Evolutionary conservation across 495 filamentous ascomycete genomes (phyloP), one percentile per base, ranked within the genome.

Genomic region (Articulospora tetracladia): DNA sequence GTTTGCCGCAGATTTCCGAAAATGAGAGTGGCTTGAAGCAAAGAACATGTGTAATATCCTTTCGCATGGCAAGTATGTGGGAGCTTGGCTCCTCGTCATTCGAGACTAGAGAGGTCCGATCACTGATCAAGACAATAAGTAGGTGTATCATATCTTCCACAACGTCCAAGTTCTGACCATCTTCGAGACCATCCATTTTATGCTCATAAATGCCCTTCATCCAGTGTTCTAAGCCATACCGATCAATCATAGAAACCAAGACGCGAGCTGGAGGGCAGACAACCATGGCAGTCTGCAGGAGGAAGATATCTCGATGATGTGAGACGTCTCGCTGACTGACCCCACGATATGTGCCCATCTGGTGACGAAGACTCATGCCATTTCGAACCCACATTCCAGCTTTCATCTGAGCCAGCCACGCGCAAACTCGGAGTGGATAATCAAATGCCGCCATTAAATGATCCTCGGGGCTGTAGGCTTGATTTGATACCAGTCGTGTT

Each of bases 321-420:
- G 91, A 89, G 53, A 97, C 87, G 74, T 98, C 93, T 59, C 94
- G 82, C 63, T 92, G 88, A 1, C 83, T 81, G 36, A 97, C 90
- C 44, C 90, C 91, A 49, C 91, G 86, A 67, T 98, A 98, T 13
- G 92, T 93, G 17, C 89, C 87, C 73, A 92, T 92, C 70, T 99
- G 94, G 70, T 99, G 94, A 15, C 91, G 86, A 48, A 99, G 83
- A 70, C 92, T 97, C 64, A 97, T 85, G 10, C 94, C 94, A 68
- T 99, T 99, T 32, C 94, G 86, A 39, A 99, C 95, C 94, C 94
- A 99, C 89, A 97, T 94, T 17, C 90, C 89, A 2, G 92, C 91
- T 70, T 95, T 96, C 86, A 98, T 98, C 74, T 99, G 95, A 1
- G 93, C 89, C 22, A 99, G 76, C 94, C 94, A 99, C 11, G 90